A percentile compares a stretch with the other conserved stretches of the same genome.
phyloP scores from a whole-genome alignment of 1,139 yeast genomes.

The Nakaseomyces kungkrabaensis region DNA sequence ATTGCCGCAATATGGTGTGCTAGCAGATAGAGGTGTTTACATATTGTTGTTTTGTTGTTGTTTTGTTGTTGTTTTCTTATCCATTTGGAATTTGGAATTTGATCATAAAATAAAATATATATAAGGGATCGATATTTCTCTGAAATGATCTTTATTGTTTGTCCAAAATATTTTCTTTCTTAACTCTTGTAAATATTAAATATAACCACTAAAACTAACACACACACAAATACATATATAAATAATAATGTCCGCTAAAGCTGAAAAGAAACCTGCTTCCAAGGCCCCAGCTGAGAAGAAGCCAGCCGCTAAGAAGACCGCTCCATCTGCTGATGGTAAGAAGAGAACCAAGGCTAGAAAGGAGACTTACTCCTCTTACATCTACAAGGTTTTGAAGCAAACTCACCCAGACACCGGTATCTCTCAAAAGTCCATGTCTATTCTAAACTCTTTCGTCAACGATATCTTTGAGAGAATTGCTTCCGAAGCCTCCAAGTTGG shows the following conservation, averaged over 20 bases:
- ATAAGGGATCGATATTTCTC: too few relatives aligned
- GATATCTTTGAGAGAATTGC: constrained; percentile 95
- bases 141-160: too few relatives aligned
- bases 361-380: constrained; percentile 98
- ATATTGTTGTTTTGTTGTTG: too few relatives aligned
- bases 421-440: constrained; percentile 98
- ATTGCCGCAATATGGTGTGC: too few relatives aligned
- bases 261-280: constrained; percentile 98
- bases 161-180: too few relatives aligned
- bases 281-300: constrained; percentile 98
- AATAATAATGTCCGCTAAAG: constrained; percentile 57
- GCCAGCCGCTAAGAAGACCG: constrained; percentile 94
- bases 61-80: too few relatives aligned
- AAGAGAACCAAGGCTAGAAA: constrained; percentile 96
- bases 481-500: constrained; percentile 96
- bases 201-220: constrained; percentile 4
- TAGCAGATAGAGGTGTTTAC: too few relatives aligned
- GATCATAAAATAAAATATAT: too few relatives aligned
- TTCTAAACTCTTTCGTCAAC: constrained; percentile 97
- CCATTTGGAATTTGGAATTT: too few relatives aligned
- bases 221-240: constrained; percentile 6
- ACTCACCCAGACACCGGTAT: constrained; percentile 99
- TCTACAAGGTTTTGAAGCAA: constrained; percentile 97
- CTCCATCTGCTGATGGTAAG: constrained; percentile 65
- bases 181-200: neutral